phyloP scores from a whole-genome alignment of 2,329 filamentous ascomycete species.

The Clarireedia hainanense region DNA sequence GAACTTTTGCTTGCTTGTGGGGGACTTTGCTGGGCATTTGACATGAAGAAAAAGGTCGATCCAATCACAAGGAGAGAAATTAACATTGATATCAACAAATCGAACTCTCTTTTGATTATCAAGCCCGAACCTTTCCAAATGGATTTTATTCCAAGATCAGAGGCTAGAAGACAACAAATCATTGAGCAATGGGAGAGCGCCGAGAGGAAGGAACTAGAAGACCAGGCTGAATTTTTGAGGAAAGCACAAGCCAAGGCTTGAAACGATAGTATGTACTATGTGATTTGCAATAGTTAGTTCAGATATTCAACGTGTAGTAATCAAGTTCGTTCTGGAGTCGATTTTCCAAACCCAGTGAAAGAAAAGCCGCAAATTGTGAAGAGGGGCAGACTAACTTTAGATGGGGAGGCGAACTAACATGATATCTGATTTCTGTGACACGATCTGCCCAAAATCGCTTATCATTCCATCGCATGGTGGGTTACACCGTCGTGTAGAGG shows the following conservation, averaged over 20 bases:
- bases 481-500: too few relatives aligned
- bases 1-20: slow-evolving; percentile 8
- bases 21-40: slow-evolving; percentile 10
- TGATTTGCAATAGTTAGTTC: too few relatives aligned
- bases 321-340: too few relatives aligned
- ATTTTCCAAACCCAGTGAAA: too few relatives aligned
- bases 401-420: too few relatives aligned
- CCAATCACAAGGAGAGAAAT: neutral
- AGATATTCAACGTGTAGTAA: too few relatives aligned
- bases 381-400: too few relatives aligned
- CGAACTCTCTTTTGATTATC: slow-evolving; percentile 8
- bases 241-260: neutral
- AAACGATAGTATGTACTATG: too few relatives aligned
- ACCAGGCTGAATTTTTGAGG: neutral
- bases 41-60: slow-evolving; percentile 3
- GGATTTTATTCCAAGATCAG: neutral
- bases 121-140: slow-evolving; percentile 9
- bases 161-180: neutral
- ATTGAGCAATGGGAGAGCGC: neutral
- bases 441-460: too few relatives aligned
- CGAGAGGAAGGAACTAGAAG: neutral
- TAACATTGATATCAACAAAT: slow-evolving; percentile 3
- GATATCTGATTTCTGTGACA: too few relatives aligned
- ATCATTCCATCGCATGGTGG: too few relatives aligned
- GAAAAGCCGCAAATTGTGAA: too few relatives aligned